Evolutionary conservation across 139 green algal species (phyloP).

Genomic region (Micractinium sp.): DNA sequence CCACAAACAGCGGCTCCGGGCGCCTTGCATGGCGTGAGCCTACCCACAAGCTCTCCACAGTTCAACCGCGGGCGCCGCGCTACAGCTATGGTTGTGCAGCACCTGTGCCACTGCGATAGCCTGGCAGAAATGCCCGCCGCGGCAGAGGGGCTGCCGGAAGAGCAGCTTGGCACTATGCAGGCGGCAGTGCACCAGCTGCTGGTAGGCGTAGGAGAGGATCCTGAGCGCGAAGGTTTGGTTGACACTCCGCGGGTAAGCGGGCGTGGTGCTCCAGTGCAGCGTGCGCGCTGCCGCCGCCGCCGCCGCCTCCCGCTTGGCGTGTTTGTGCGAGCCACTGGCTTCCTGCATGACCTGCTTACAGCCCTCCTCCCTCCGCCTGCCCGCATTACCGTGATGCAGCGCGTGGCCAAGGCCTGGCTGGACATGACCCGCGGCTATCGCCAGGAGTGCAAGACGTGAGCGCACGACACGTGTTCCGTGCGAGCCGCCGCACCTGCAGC

Average conservation of each 20-base stretch:
- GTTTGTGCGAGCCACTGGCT: too few species aligned
- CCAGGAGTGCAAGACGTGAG: slow-evolving; percentile 61
- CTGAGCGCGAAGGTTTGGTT: slow-evolving; percentile 76
- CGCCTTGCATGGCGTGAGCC: too few species aligned
- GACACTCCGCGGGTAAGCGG: slow-evolving; percentile 88
- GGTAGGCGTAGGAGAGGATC: slow-evolving; percentile 81
- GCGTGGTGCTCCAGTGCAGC: neutral
- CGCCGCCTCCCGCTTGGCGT: too few species aligned
- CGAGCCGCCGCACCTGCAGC: neutral
- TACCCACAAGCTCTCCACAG: too few species aligned
- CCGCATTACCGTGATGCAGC: slow-evolving; percentile 55
- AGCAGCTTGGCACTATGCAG: slow-evolving; percentile 34
- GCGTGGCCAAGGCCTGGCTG: slow-evolving; percentile 91
- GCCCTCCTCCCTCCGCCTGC: neutral
- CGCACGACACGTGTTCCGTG: neutral
- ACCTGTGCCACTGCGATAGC: slow-evolving; percentile 17
- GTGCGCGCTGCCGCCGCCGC: neutral
- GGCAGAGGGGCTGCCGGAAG: neutral
- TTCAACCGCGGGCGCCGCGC: too few species aligned
- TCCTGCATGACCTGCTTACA: neutral
- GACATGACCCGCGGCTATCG: slow-evolving; percentile 76
- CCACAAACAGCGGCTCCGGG: too few species aligned
- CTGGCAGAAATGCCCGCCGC: neutral
- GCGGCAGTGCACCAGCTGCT: slow-evolving; percentile 72
- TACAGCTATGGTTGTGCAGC: too few species aligned